Evolutionary conservation across 169 alveolate species (phyloP), one percentile per base, ranked within the genome.

Genomic region (Plasmodium relictum): DNA sequence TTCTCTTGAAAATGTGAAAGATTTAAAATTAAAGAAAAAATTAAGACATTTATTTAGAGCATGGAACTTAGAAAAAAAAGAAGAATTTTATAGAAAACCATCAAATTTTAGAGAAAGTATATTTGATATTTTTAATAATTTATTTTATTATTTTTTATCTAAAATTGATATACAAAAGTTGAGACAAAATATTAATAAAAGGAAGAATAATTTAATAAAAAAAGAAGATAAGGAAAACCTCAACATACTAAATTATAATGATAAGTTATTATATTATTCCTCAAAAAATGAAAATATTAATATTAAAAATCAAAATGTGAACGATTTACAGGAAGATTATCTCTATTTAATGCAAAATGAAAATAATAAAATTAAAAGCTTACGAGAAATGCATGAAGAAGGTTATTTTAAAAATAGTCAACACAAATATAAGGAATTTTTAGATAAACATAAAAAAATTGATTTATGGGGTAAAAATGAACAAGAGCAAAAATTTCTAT

Each of bases 381-480:
- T 94, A 52, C 78, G 96, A 54, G 96, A 94, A 70, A 71, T 94
- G 92, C 96, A 94, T 92, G 96, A 94, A 65, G 95, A 94, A 56
- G 96, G 96, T 6, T 91, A 87, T 65, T 94, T 88, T 62, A 94
- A 89, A 58, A 93, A 92, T 61, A 88, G 92, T 58, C 89, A 93
- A 68, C 83, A 93, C 52, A 59, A 91, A 59, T 94, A 94, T 63
- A 92, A 92, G 91, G 94, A 92, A 61, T 94, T 94, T 72, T 86
- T 92, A 52, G 88, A 93, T 45, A 85, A 89, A 56, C 95, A 93
- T 69, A 50, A 92, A 50, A 54, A 48, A n/a, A 74, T 74, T 39
- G 96, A 94, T 52, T 88, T 94, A 74, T 94, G 96, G 96, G 96
- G 96, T 44, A 92, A 91, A 72, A 90, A 93, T 31, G 94, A 94